phyloP scores from a whole-genome alignment of 78 protist species.

The Neovahlkampfia damariscottae region DNA sequence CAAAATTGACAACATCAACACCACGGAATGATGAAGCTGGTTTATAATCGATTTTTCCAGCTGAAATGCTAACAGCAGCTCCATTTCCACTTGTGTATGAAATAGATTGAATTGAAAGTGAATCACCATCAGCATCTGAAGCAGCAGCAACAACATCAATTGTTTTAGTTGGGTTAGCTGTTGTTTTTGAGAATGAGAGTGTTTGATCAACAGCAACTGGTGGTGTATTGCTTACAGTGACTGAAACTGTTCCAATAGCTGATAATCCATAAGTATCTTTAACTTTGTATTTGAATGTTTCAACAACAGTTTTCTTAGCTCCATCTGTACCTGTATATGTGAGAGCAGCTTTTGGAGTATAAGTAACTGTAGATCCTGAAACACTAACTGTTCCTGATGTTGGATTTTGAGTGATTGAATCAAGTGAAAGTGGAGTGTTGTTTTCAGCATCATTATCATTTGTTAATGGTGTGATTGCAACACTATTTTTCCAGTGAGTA shows the following conservation, averaged over 20 bases:
- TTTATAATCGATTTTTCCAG: too few relatives aligned
- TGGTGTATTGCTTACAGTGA: background rate
- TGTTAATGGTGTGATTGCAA: background rate
- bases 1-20: background rate
- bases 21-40: background rate
- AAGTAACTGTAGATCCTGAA: background rate
- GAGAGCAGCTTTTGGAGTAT: background rate
- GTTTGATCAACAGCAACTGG: background rate
- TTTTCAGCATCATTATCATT: background rate
- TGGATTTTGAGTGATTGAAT: background rate
- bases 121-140: background rate
- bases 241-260: background rate
- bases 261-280: background rate
- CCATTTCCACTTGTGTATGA: background rate
- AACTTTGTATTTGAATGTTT: background rate
- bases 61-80: background rate
- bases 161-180: background rate
- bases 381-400: background rate
- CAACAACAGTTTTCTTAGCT: too few relatives aligned
- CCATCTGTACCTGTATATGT: background rate
- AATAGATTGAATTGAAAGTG: background rate
- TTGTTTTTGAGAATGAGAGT: background rate
- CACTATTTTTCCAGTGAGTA: background rate
- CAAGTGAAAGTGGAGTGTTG: background rate
- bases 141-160: background rate